These are phyloP conservation scores for Tritrichomonas musculus DNA, from an alignment of 208 protist species.

Conservation along the genomic window DNA sequence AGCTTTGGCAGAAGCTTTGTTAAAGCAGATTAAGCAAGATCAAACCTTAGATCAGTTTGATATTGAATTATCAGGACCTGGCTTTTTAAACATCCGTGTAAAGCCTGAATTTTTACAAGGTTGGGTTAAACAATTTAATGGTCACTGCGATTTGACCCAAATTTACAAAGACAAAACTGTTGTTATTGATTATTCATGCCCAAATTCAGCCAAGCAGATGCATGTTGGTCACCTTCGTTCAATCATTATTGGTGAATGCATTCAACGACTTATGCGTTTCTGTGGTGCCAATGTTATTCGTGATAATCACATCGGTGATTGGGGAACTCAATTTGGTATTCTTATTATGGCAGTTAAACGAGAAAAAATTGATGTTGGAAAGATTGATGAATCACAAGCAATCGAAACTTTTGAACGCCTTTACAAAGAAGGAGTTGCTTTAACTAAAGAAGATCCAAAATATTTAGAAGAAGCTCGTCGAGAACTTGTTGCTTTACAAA, in stretches of 20 bases:
- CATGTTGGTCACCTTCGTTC: conserved; percentile 91
- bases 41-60: too few relatives aligned
- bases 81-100: too few relatives aligned
- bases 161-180: too few relatives aligned
- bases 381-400: background rate
- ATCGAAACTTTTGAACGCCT: background rate
- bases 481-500: conserved; percentile 25
- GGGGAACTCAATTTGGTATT: conserved; percentile 94
- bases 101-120: too few relatives aligned
- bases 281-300: conserved; percentile 75
- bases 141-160: too few relatives aligned
- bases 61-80: too few relatives aligned
- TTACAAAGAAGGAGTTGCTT: background rate
- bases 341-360: conserved; percentile 77
- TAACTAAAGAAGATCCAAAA: conserved; percentile 65
- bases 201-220: conserved; percentile 97
- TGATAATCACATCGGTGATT: conserved; percentile 95
- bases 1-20: too few relatives aligned
- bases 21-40: too few relatives aligned
- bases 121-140: too few relatives aligned
- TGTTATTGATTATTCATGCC: too few relatives aligned
- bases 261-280: conserved; percentile 80
- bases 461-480: background rate
- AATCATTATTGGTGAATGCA: conserved; percentile 90
- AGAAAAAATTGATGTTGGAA: background rate